Percentiles rank a stretch among this genome's conserved stretches.
These are phyloP conservation scores for Aristolochia fimbriata DNA, from an alignment of 164 flowering plant genomes.

Conservation along the genomic window DNA sequence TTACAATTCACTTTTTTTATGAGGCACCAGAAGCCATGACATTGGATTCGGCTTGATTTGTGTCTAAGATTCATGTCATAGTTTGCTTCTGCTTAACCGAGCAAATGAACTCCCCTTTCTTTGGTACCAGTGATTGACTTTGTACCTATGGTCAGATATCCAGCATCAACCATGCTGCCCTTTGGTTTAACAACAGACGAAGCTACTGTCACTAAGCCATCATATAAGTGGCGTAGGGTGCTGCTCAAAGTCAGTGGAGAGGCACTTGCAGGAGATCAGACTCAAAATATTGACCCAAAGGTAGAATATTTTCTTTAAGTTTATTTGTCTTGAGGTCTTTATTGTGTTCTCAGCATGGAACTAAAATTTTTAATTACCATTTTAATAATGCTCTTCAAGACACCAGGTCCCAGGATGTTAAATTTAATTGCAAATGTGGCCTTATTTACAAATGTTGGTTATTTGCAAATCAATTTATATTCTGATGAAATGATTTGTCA, in stretches of 20 bases:
- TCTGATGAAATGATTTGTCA: not conserved
- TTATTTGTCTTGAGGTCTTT: not conserved
- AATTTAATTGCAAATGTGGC: not conserved
- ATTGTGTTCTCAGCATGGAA: not conserved
- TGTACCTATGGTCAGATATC: conserved; percentile 26
- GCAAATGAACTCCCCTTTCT: not conserved
- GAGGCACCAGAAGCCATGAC: too few relatives aligned
- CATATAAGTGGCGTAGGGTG: conserved; percentile 82
- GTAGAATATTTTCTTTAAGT: conserved; percentile 18
- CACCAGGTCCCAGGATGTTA: not conserved
- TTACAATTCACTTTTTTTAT: too few relatives aligned
- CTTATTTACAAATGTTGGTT: not conserved
- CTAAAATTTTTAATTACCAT: not conserved
- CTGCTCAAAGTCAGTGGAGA: conserved; percentile 99
- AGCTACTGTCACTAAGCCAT: conserved; percentile 25
- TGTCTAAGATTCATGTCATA: too few relatives aligned
- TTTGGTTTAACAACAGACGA: conserved; percentile 43
- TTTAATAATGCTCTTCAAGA: not conserved
- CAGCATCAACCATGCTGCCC: conserved; percentile 30
- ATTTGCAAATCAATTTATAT: not conserved
- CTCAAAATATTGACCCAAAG: conserved; percentile 92
- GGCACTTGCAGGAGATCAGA: conserved; percentile 91
- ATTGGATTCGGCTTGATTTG: too few relatives aligned
- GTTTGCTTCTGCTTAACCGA: too few relatives aligned
- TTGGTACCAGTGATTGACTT: not conserved